phyloP scores from a whole-genome alignment of 2,329 filamentous ascomycete genomes.

The Neospermospora avenae region DNA sequence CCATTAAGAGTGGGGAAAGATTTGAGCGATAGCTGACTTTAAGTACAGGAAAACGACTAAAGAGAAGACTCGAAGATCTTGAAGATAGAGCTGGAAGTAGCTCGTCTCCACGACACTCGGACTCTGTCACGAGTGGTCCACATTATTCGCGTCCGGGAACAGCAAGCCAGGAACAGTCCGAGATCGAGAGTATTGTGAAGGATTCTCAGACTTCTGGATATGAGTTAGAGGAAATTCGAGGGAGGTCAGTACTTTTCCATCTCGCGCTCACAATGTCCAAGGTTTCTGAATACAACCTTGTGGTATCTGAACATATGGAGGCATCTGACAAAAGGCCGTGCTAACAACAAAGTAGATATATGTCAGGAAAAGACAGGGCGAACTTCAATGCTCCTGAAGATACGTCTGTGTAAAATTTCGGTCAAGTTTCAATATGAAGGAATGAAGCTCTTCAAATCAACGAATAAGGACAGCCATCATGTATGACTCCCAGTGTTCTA shows the following conservation, averaged over 20 bases:
- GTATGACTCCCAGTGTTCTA: no score
- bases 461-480: neutral
- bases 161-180: neutral
- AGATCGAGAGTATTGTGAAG: neutral
- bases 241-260: neutral
- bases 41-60: neutral
- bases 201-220: neutral
- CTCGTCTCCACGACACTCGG: neutral
- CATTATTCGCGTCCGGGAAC: neutral
- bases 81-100: neutral
- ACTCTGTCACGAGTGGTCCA: neutral
- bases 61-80: constrained; percentile 5
- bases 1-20: neutral
- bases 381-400: neutral
- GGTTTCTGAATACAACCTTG: no score
- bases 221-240: neutral
- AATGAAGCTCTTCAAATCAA: neutral
- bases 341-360: neutral
- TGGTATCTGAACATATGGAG: no score
- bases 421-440: neutral
- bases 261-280: no score
- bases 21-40: neutral
- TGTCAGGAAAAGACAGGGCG: neutral
- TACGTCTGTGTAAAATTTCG: neutral
- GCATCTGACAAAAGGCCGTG: no score